phyloP scores from a whole-genome alignment of 768 basidiomycete genomes.

The Pilatotrama ljubarskyi region DNA sequence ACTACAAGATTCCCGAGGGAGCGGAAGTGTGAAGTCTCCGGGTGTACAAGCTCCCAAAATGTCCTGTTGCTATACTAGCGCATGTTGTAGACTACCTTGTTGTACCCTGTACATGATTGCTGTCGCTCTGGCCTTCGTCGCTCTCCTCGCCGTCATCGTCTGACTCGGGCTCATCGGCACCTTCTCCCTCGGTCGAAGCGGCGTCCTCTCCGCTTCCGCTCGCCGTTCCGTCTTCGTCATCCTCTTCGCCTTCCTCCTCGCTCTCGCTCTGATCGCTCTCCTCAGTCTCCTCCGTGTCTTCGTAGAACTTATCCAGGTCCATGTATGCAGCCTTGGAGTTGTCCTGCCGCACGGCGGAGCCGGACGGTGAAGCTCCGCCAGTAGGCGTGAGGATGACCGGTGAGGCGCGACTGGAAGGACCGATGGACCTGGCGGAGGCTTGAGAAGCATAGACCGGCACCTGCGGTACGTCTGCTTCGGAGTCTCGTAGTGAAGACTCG shows the following conservation, averaged over 20 bases:
- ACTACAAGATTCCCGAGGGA: conserved; percentile 41
- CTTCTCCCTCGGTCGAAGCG: conserved; percentile 12
- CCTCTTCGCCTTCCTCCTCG: conserved; percentile 42
- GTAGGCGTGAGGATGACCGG: conserved; percentile 63
- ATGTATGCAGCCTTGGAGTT: conserved; percentile 48
- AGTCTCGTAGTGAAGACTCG: conserved; percentile 72
- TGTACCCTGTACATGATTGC: conserved; percentile 25
- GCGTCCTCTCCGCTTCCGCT: conserved; percentile 34
- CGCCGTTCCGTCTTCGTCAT: conserved; percentile 26
- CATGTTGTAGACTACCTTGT: conserved; percentile 20
- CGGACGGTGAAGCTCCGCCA: conserved; percentile 45
- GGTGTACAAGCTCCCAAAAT: neutral
- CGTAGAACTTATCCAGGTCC: conserved; percentile 80
- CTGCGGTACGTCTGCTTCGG: conserved; percentile 51
- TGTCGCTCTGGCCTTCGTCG: conserved; percentile 32
- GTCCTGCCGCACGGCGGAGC: conserved; percentile 34
- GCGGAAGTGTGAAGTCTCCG: conserved; percentile 29
- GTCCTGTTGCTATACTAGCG: conserved; percentile 11
- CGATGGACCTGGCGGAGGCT: conserved; percentile 32
- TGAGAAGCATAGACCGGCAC: conserved; percentile 35
- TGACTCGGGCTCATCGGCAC: conserved; percentile 10
- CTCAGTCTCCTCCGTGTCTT: conserved; percentile 38
- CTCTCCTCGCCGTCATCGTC: conserved; percentile 33
- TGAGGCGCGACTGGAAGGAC: conserved; percentile 34
- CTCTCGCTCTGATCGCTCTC: conserved; percentile 31